Evolutionary conservation across 352 stramenopile species (phyloP), one percentile per base, ranked within the genome.

Genomic region (Phytophthora crassamura): DNA sequence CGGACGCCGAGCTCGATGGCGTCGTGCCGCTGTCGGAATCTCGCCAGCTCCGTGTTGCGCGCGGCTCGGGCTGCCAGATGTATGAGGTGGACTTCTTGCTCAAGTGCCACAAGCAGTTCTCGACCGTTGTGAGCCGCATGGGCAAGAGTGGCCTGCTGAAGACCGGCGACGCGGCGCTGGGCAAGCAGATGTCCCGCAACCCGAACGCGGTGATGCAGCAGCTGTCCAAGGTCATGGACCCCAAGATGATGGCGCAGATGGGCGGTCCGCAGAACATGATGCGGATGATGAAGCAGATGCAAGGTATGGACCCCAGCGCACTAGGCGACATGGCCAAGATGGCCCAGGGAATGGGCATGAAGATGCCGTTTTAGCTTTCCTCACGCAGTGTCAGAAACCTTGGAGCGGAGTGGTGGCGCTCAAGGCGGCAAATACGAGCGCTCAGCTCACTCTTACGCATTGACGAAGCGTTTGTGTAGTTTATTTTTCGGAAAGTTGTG

Each of bases 171-270:
- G 89, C 91, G 4, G 83, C 86, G 14, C 74, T 97, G 7, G 90
- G 91, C 67, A 95, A 98, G 71, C 91, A 98, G 64, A 98, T 99
- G 91, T 72, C 91, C 49, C 93, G 97, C 46, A 99, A 99, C 77
- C 97, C 97, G 39, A 94, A 98, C 49, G 84, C 91, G 4, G 90
- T 99, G 41, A 98, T 99, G 89, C 93, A 99, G 80, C 95, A 99
- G 68, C 78, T 99, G 14, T 97, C 97, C 52, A 98, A 97, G 71
- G 86, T 93, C 11, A 96, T 98, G 81, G 91, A 97, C 63, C 89
- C 87, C 28, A 92, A 96, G 76, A 98, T 98, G 93, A 90, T 97
- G 81, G 78, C 76, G 66, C 78, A 95, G 43, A 92, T 96, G 78
- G 82, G 83, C 40, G 83, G 86, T 0, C 72, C 84, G 22, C 82